Base-by-base conservation (phyloP, 768 basidiomycete species). In the Pisolithus microcarpus region DNA sequence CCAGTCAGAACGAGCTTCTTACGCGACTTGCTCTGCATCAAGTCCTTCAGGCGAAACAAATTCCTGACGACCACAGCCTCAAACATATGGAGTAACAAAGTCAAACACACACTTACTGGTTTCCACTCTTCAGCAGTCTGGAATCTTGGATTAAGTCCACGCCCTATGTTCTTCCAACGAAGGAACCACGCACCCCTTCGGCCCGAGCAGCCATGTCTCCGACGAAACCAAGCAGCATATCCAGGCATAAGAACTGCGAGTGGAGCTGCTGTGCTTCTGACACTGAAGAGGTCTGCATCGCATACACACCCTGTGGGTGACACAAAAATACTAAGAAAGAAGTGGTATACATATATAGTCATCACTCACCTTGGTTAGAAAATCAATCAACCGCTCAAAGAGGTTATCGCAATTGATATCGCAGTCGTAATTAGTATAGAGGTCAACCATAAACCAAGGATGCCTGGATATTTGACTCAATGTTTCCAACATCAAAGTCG, bases 371-470 rank as follows among this genome's bases (percentile, higher is more conserved):
- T 89, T 87, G 7, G 91, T 89, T 56, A 92, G 70, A 65, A 98
- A 96, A 23, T 85, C 88, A 52, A 94, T 72, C 19, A 97, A 70
- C 15, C 90, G 76, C 64, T 98, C 94, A 58, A 94, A 95, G 50
- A 98, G 69, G 65, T 98, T 95, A 71, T 98, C 96, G 65, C 91
- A 92, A 61, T 97, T 95, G 56, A 87, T 82, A 61, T 96, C 92
- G 61, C 93, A 97, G 64, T 99, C 96, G 66, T 97, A 99, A 66
- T 98, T 99, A 49, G 83, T 78, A 72, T 91, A 99, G 13, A 96
- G 73, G 61, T 98, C 92, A 43, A 95, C 90, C 87, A 96, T 91
- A 72, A 95, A 94, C 62, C 85, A 89, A 2, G 89, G 81, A 59
- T 87, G 82, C 3, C 86, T 76, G 15, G 89, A 85, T 40, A 94